A percentile compares a stretch with the other conserved stretches of the same genome.
These are phyloP conservation scores for Chalciporus sphaerocephalus DNA, from an alignment of 768 basidiomycete species.

Conservation along the genomic window DNA sequence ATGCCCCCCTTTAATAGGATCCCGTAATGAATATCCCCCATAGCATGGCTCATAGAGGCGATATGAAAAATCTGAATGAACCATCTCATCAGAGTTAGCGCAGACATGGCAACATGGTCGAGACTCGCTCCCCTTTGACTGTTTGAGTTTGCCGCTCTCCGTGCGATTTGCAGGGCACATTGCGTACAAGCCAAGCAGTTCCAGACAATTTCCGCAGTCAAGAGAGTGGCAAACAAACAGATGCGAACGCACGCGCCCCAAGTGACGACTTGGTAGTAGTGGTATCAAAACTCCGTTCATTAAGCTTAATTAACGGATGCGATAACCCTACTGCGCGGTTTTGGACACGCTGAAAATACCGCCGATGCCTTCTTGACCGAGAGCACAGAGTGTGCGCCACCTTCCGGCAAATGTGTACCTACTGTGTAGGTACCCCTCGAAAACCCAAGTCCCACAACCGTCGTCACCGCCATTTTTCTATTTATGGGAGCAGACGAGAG, in stretches of 20 bases:
- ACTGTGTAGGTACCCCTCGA: slow-evolving; percentile 51
- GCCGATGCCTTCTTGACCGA: slow-evolving; percentile 34
- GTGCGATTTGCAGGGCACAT: slow-evolving; percentile 9
- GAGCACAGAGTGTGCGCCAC: slow-evolving; percentile 41
- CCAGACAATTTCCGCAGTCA: slow-evolving; percentile 25
- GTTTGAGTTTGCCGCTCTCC: slow-evolving; percentile 11
- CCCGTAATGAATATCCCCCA: slow-evolving; percentile 13
- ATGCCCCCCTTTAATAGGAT: slow-evolving; percentile 10
- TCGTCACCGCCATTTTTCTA: slow-evolving; percentile 42
- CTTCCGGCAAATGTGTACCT: slow-evolving; percentile 49
- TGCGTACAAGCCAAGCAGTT: slow-evolving; percentile 9
- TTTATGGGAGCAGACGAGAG: slow-evolving; percentile 4
- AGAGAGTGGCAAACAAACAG: slow-evolving; percentile 5
- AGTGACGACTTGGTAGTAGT: slow-evolving; percentile 1
- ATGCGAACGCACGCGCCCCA: neutral
- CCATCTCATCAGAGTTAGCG: slow-evolving; percentile 23
- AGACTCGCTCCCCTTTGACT: slow-evolving; percentile 5
- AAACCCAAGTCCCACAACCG: slow-evolving; percentile 49
- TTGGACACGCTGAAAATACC: slow-evolving; percentile 61
- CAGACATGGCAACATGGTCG: slow-evolving; percentile 11
- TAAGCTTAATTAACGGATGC: slow-evolving; percentile 16
- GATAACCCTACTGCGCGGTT: slow-evolving; percentile 28
- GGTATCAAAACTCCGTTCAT: slow-evolving; percentile 25
- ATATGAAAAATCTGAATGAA: slow-evolving; percentile 8
- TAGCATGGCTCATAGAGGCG: slow-evolving; percentile 4